Base-by-base conservation (phyloP, 371 early-diverging fungal species). In the Mucor plumbeus region DNA sequence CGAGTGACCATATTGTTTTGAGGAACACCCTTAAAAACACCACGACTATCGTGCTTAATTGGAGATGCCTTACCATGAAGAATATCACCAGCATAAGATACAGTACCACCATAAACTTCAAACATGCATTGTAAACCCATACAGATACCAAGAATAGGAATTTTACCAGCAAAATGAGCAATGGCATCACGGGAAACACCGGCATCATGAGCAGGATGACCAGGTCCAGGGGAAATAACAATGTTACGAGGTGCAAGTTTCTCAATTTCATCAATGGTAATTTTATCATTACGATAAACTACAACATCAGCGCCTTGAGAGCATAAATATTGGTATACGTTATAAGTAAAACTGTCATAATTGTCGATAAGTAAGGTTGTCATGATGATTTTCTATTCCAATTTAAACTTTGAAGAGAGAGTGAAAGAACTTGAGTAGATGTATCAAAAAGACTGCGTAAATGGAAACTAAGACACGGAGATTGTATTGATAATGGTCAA, bases 261-360 rank as follows among this genome's bases (percentile, higher is more conserved):
- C 21, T 87, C 83, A 59, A 94, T 84, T 68, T 95, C 89, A 26
- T 89, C 90, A 39, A 97, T 70, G 3, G 96, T 92, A 67, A 95
- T 91, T 74, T 95, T 88, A 80, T 97, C 97, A 76, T 99, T 97
- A 35, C 99, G 89, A 72, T 85, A 90, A 40, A 99, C 99, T 14
- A 83, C 81, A 19, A 99, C 97, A 41, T 95, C 77, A 6, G 96
- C 99, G 6, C 98, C 98, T 17, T 95, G 90, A 60, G 90, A 87
- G 63, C 90, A 89, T 14, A 99, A 86, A 68, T 92, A 95, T 81
- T 97, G 96, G 79, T 97, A 97, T 48, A 99, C 90, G 79, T 99
- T 99, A 90, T 95, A 99, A 39, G 97, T 97, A 71, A 99, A 99
- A 73, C 92, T 92, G 85, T 98, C 99, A 88, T 97, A 98, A 78